Conservation (phyloP, 495 filamentous ascomycete genomes). For the Pyrenopolyporus hunteri region DNA sequence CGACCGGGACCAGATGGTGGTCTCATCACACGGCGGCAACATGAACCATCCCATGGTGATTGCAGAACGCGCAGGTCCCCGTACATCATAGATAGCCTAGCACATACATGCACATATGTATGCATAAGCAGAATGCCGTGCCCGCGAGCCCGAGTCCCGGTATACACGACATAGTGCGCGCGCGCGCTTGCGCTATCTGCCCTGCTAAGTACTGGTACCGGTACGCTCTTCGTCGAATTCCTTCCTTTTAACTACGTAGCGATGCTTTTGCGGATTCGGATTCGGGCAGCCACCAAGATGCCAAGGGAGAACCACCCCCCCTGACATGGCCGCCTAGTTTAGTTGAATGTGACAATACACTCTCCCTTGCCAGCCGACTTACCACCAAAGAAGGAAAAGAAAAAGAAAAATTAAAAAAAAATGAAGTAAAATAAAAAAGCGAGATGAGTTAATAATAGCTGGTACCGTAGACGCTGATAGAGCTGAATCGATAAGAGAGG, state of each 20-base stretch:
- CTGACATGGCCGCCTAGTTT: slow-evolving; percentile 25
- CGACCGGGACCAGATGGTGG: slow-evolving; percentile 33
- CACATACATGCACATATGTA: slow-evolving; percentile 26
- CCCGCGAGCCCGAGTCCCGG: slow-evolving; percentile 39
- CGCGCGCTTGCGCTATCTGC: slow-evolving; percentile 9
- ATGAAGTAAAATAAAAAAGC: not conserved
- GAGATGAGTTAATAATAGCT: slow-evolving; percentile 24
- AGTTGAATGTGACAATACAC: slow-evolving; percentile 25
- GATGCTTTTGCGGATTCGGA: slow-evolving; percentile 33
- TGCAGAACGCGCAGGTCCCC: slow-evolving; percentile 29
- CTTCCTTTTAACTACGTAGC: slow-evolving; percentile 1
- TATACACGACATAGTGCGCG: slow-evolving; percentile 22
- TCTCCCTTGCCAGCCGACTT: slow-evolving; percentile 30
- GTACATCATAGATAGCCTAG: slow-evolving; percentile 35
- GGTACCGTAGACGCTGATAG: slow-evolving; percentile 11
- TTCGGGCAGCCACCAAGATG: slow-evolving; percentile 34
- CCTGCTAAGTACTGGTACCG: not conserved
- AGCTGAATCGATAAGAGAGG: slow-evolving; percentile 17
- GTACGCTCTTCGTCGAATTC: slow-evolving; percentile 5
- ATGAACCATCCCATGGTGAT: slow-evolving; percentile 38
- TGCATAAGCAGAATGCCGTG: slow-evolving; percentile 34
- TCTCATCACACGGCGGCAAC: slow-evolving; percentile 36
- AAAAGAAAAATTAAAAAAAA: not conserved
- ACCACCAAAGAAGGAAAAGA: slow-evolving; percentile 13
- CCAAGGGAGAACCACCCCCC: slow-evolving; percentile 34